Base-by-base conservation (phyloP, 495 filamentous ascomycete species). In the Tuber magnatum region DNA sequence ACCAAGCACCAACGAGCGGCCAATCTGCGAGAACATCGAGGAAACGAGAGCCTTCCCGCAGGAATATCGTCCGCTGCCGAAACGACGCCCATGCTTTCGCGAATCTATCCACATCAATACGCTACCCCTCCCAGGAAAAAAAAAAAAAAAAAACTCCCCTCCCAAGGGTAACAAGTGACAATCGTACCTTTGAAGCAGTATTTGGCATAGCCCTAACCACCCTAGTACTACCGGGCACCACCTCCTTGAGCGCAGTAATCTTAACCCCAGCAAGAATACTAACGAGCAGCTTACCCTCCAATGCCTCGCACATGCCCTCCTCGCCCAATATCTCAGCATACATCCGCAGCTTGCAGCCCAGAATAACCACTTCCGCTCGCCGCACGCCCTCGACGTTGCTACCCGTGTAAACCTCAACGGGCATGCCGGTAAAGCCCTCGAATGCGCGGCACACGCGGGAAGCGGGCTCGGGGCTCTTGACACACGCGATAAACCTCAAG, bases 71-170 rank as follows among this genome's bases (percentile, higher is more conserved):
- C 89, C 6, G 81, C 85, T 5, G 89, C 86, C 6, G 86, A 90
- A 74, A 96, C 90, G 14, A 94, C 92, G 5, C 92, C 94, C 92
- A 94, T 95, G 74, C 87, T 89, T 82, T 94, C 91, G 20, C 91
- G 84, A 38, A 95, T 90, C 65, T 90, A 85, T 0, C 86, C 86
- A 35, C 61, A 74, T 73, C 51, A 75, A 42, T 28, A 28, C 10
- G n/a, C 51, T 12, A 3, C 51, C 3, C 51, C n/a, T n/a, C n/a
- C n/a, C n/a, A n/a, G n/a, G n/a, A n/a, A n/a, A n/a, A n/a, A n/a
- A n/a, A n/a, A n/a, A n/a, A n/a, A n/a, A n/a, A n/a, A n/a, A n/a
- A n/a, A n/a, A n/a, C n/a, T 7, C 46, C 1, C 18, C 46, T n/a
- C 24, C 51, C n/a, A 10, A 51, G 6, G 3, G 20, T 0, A 24